Evolutionary conservation across 192 early-diverging fungal genomes (phyloP), one percentile per base, ranked within the genome.

Genomic region (Jimgerdemannia lactiflua): DNA sequence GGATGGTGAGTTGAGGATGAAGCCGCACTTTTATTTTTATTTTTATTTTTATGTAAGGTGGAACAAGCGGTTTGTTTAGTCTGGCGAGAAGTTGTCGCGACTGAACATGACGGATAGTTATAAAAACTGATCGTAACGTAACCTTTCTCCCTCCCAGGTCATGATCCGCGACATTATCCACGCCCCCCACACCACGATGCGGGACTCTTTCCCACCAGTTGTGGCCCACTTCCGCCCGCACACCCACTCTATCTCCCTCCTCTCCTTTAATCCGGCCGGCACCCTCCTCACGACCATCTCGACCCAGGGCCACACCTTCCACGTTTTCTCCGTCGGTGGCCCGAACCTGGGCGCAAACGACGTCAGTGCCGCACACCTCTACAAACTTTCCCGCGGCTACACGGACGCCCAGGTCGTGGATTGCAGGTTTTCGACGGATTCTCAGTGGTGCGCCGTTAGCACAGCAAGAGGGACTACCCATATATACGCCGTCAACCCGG

Each of bases 381-480:
- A 94, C 71, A 88, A 87, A 63, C 84, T 95, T 43, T 85, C 93
- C n/a, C 87, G 94, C 18, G 94, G 94, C 7, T 92, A 88, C 73
- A 95, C 94, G 1, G 83, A 90, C 69, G 94, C 94, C 6, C 86
- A 78, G 40, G 86, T 95, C 14, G 91, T 93, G 73, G 86, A 88
- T 73, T 86, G 91, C 65, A 77, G 86, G 3, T 95, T 93, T 71
- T 91, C 89, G 18, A 66, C 79, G 4, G 92, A 95, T 70, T 89
- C 90, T n/a, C 84, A 83, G 11, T 95, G 93, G 93, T 84, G 92
- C 65, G 89, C 85, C 11, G 93, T 92, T 2, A 92, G 86, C 43
- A 93, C 93, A 3, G 89, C 88, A 1, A 74, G 90, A 59, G 93
- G 94, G 4, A 95, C 94, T 0, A 91, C 92, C 0, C 88, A 95